Base-by-base conservation (phyloP, 768 basidiomycete species). In the Pseudohyphozyma bogoriensis region DNA sequence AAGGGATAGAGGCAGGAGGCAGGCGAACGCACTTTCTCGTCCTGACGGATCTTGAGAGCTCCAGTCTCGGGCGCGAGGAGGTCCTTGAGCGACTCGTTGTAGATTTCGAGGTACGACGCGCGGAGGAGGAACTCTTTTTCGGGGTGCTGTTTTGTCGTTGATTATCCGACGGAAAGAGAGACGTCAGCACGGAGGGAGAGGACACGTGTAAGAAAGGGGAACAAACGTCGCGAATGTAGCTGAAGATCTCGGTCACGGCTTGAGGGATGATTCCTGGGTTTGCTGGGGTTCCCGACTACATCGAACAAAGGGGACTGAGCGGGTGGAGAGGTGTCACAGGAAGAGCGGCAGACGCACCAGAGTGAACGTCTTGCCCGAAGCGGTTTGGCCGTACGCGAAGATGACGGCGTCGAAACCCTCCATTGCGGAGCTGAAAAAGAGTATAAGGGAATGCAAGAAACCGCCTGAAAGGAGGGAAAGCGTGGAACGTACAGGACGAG, bases 211-310 rank as follows among this genome's bases (percentile, higher is more conserved):
- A n/a, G 24, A 8, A 49, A 18, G 16, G 26, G 33, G 29, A 22
- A 32, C 79, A 78, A 36, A 66, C 68, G 32, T 68, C 60, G 15
- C 82, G 81, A 73, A 93, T 93, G 73, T 83, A 87, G 1, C 80
- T 79, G 73, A 97, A 97, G 3, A 99, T 85, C 64, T 96, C 93
- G 58, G 84, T 82, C 80, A 97, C 87, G 0, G 91, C 83, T 35
- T 87, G 83, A 2, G 92, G 91, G 60, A 96, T 96, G 61, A 99
- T 93, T 54, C 93, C 93, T 0, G 93, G 92, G 66, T 95, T 85
- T 7, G 81, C 78, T 16, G 68, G 63, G 28, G 72, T 72, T 80
- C 74, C 90, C 69, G 59, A 62, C 59, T 67, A 42, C 9, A 24
- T 10, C 28, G 10, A 18, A 29, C 16, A 28, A 10, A 1, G 37